Evolutionary conservation across 768 basidiomycete species (phyloP), one percentile per base, ranked within the genome.

Genomic region (Mycena floridula): DNA sequence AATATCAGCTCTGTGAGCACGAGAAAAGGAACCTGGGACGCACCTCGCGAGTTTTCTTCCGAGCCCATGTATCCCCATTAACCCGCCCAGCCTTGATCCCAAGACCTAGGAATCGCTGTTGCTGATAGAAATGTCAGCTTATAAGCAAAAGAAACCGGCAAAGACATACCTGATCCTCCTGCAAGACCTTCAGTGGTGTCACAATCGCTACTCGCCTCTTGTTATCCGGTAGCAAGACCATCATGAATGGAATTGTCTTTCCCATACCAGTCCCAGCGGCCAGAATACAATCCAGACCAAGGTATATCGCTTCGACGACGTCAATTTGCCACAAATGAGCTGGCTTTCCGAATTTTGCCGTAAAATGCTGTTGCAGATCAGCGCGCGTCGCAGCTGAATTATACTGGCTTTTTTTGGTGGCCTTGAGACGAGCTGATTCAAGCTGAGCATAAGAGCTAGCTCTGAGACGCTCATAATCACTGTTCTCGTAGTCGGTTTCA

Each of bases 251-350:
- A 26, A 68, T 62, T 1, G 67, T 66, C 46, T 70, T 68, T 18
- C 67, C 65, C 1, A 58, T 50, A 5, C 64, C 63, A 11, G 64
- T 66, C n/a, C 62, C 65, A n/a, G 65, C 63, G 25, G 69, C 60
- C 0, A 67, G 61, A 2, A 59, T 42, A 20, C 47, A 50, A 48
- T 69, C 65, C 1, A 69, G 50, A 3, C 62, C 60, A 1, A 68
- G 48, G 3, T 64, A 28, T 13, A 66, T 12, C 2, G 65, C 63
- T 52, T 69, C 67, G 0, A 62, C 39, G 2, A 66, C 61, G 48
- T 72, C 65, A 7, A 70, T 47, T 50, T 70, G 69, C 68, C 69
- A 70, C 2, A 52, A 45, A 49, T 68, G 58, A 7, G 65, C 44
- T 3, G 21, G 38, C 12, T 49, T 37, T 2, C 59, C 56, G 24